phyloP scores from a whole-genome alignment of 2,329 filamentous ascomycete species.

The Aspergillus alliaceus region DNA sequence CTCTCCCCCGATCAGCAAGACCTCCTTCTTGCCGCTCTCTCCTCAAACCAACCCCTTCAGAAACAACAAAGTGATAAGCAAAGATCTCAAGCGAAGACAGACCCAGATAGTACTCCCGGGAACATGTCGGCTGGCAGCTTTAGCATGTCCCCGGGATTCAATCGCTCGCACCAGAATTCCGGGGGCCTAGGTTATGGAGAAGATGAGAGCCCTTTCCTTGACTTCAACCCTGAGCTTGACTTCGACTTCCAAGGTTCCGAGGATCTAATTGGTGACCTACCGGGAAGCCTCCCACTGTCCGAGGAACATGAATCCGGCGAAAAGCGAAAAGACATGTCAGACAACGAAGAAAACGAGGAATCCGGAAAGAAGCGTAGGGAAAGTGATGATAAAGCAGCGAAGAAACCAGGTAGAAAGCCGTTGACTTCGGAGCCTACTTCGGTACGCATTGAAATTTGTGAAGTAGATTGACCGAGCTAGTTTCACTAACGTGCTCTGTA shows the following conservation, averaged over 20 bases:
- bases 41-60: slow-evolving; percentile 60
- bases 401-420: slow-evolving; percentile 96
- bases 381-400: slow-evolving; percentile 78
- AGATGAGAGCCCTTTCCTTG: slow-evolving; percentile 78
- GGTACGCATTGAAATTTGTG: slow-evolving; percentile 58
- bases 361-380: slow-evolving; percentile 69
- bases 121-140: slow-evolving; percentile 48
- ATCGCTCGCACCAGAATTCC: slow-evolving; percentile 36
- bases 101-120: slow-evolving; percentile 31
- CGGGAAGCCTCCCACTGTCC: slow-evolving; percentile 43
- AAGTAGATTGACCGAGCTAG: not conserved
- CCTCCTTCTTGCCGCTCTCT: slow-evolving; percentile 72
- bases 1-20: slow-evolving; percentile 76
- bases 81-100: slow-evolving; percentile 22
- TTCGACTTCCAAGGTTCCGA: slow-evolving; percentile 65
- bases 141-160: slow-evolving; percentile 33
- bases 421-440: slow-evolving; percentile 93
- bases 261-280: slow-evolving; percentile 75
- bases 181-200: slow-evolving; percentile 52
- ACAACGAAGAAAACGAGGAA: slow-evolving; percentile 65
- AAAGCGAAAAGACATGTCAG: slow-evolving; percentile 62
- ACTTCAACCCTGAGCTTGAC: slow-evolving; percentile 78
- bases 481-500: slow-evolving; percentile 28
- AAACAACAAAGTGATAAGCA: slow-evolving; percentile 25
- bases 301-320: slow-evolving; percentile 58